A percentile compares a stretch with the other conserved stretches of the same genome.
These are phyloP conservation scores for Cytidiella melzeri DNA, from an alignment of 768 basidiomycete genomes.

Conservation along the genomic window DNA sequence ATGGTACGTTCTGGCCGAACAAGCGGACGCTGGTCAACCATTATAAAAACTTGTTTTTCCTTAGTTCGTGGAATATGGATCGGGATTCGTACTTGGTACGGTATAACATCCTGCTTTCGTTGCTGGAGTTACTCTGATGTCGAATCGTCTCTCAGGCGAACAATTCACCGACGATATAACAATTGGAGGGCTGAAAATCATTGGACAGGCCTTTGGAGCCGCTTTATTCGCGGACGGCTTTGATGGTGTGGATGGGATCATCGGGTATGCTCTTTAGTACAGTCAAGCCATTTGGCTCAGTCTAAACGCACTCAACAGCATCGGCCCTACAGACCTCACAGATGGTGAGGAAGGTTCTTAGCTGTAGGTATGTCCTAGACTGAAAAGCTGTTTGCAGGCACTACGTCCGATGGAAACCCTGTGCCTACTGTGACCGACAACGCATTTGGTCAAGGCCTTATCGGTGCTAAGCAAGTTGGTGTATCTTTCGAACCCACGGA, in stretches of 20 bases:
- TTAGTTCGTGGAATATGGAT: slow-evolving; percentile 8
- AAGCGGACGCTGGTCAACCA: background rate
- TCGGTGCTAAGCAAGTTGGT: slow-evolving; percentile 37
- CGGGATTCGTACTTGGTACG: slow-evolving; percentile 6
- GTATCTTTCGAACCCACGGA: slow-evolving; percentile 45
- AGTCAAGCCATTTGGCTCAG: no score
- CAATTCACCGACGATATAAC: slow-evolving; percentile 45
- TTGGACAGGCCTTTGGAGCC: slow-evolving; percentile 58
- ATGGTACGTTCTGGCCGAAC: background rate
- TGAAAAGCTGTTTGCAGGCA: background rate
- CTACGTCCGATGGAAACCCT: background rate
- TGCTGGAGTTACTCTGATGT: no score
- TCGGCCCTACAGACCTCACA: slow-evolving; percentile 58
- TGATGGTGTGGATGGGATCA: slow-evolving; percentile 51
- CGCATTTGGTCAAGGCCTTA: slow-evolving; percentile 36
- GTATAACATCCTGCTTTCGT: background rate
- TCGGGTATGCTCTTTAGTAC: slow-evolving; percentile 32
- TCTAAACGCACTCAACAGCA: slow-evolving; percentile 20
- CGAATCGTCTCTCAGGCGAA: no score
- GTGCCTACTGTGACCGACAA: slow-evolving; percentile 43
- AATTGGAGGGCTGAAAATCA: slow-evolving; percentile 44
- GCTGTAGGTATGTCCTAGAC: background rate
- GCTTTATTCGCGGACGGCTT: slow-evolving; percentile 36
- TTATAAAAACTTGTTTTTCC: background rate
- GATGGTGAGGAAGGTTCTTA: slow-evolving; percentile 28